phyloP scores from a whole-genome alignment of 176 grass and related monocot species.

The Musa beccarii region DNA sequence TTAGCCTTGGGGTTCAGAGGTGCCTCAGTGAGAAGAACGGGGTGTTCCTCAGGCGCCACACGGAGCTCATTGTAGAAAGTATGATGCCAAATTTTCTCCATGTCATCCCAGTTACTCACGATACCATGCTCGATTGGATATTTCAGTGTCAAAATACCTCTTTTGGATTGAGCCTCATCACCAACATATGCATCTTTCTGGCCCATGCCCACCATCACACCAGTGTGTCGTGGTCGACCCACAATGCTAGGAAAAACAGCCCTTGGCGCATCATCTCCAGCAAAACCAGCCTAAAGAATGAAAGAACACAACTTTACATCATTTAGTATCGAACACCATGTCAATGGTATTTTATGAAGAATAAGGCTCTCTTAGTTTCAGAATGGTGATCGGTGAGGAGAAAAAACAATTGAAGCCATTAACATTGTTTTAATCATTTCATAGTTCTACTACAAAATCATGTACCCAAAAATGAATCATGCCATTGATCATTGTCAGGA shows the following conservation, averaged over 20 bases:
- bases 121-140: constrained; percentile 20
- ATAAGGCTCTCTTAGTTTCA: too few species aligned
- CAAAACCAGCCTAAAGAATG: constrained; percentile 15
- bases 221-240: constrained; percentile 16
- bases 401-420: too few species aligned
- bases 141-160: constrained; percentile 22
- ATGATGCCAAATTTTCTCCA: constrained; percentile 25
- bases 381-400: too few species aligned
- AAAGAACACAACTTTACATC: neutral
- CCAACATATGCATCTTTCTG: constrained; percentile 22
- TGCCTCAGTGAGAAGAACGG: constrained; percentile 19
- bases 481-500: too few species aligned
- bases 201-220: constrained; percentile 23
- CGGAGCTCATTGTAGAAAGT: constrained; percentile 24
- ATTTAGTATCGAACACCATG: neutral
- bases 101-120: constrained; percentile 18
- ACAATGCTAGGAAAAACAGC: constrained; percentile 22
- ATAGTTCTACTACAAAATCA: too few species aligned
- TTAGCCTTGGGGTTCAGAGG: constrained; percentile 22
- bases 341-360: too few species aligned
- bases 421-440: too few species aligned
- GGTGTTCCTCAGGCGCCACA: constrained; percentile 19
- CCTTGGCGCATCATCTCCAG: constrained; percentile 20
- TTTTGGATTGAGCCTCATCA: constrained; percentile 20
- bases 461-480: too few species aligned